These are phyloP conservation scores for Exophiala aquamarina DNA, from an alignment of 2,329 filamentous ascomycete species.

Conservation along the genomic window DNA sequence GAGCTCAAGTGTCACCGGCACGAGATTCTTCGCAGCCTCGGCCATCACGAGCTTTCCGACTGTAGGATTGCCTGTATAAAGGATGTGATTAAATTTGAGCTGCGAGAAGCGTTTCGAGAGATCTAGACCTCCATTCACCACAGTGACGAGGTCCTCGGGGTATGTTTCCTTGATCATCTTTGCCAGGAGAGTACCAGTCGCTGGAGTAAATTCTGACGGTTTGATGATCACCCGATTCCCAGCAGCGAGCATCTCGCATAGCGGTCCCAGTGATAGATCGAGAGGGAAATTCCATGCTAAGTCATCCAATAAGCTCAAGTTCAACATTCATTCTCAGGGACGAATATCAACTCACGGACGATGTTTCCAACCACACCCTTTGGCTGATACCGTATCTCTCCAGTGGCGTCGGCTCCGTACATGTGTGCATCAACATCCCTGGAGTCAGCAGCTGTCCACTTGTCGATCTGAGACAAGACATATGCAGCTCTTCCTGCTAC, in stretches of 20 bases:
- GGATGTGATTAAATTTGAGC: slow-evolving; percentile 45
- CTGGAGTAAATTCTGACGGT: slow-evolving; percentile 42
- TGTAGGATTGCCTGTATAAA: slow-evolving; percentile 45
- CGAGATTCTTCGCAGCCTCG: slow-evolving; percentile 47
- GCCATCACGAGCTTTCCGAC: slow-evolving; percentile 40
- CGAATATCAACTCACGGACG: slow-evolving; percentile 9
- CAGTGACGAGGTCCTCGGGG: slow-evolving; percentile 38
- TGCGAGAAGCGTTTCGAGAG: slow-evolving; percentile 41
- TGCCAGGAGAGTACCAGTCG: slow-evolving; percentile 38
- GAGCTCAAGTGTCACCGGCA: slow-evolving; percentile 45
- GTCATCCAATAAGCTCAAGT: neutral
- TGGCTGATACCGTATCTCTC: slow-evolving; percentile 8
- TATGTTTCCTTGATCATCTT: slow-evolving; percentile 44
- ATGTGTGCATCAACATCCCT: slow-evolving; percentile 8
- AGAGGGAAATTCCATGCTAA: slow-evolving; percentile 49
- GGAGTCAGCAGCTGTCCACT: slow-evolving; percentile 8
- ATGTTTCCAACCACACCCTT: slow-evolving; percentile 10
- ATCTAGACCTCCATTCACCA: slow-evolving; percentile 37
- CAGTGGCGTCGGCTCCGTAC: slow-evolving; percentile 1
- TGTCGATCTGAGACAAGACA: slow-evolving; percentile 11
- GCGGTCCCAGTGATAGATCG: slow-evolving; percentile 38
- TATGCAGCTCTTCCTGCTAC: slow-evolving; percentile 4
- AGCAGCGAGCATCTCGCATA: slow-evolving; percentile 46
- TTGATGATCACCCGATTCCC: slow-evolving; percentile 46
- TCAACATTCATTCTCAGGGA: neutral